phyloP scores from a whole-genome alignment of 1,139 yeast genomes.

The Candida sp. region DNA sequence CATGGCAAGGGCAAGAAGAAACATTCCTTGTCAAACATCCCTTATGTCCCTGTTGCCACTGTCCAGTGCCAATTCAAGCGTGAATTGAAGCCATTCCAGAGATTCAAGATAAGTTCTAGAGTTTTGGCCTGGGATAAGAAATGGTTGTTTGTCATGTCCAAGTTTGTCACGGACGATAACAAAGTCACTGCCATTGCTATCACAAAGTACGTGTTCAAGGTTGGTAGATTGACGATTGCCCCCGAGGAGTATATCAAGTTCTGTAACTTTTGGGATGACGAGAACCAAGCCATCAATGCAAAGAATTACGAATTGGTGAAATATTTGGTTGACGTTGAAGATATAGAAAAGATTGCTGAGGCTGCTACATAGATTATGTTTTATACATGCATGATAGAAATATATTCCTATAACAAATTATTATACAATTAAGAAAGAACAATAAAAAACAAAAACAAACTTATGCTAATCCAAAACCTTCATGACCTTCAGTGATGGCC shows the following conservation, averaged over 20 bases:
- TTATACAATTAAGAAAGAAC: background rate
- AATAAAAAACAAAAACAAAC: background rate
- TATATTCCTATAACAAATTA: background rate
- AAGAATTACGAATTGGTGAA: slow-evolving; percentile 31
- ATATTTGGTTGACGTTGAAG: slow-evolving; percentile 33
- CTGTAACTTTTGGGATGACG: slow-evolving; percentile 61
- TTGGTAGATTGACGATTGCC: slow-evolving; percentile 69
- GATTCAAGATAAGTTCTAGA: slow-evolving; percentile 58
- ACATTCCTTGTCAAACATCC: slow-evolving; percentile 37
- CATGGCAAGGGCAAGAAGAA: slow-evolving; percentile 32
- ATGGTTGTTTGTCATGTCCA: slow-evolving; percentile 78
- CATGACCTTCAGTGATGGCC: slow-evolving; percentile 95
- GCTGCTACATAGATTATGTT: slow-evolving; percentile 2
- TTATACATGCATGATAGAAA: slow-evolving; percentile 1
- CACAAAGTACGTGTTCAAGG: slow-evolving; percentile 82
- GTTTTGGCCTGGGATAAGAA: slow-evolving; percentile 87
- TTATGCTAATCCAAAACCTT: slow-evolving; percentile 89
- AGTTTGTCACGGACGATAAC: slow-evolving; percentile 46
- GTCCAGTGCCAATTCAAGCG: slow-evolving; percentile 70
- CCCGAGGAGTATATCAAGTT: slow-evolving; percentile 63
- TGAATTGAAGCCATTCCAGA: slow-evolving; percentile 72
- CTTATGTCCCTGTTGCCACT: slow-evolving; percentile 81
- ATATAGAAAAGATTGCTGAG: slow-evolving; percentile 25
- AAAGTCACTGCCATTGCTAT: slow-evolving; percentile 62
- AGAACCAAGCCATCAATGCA: slow-evolving; percentile 45